Evolutionary conservation across 108 stramenopile species (phyloP).

Genomic region (Cylindrotheca closterium): DNA sequence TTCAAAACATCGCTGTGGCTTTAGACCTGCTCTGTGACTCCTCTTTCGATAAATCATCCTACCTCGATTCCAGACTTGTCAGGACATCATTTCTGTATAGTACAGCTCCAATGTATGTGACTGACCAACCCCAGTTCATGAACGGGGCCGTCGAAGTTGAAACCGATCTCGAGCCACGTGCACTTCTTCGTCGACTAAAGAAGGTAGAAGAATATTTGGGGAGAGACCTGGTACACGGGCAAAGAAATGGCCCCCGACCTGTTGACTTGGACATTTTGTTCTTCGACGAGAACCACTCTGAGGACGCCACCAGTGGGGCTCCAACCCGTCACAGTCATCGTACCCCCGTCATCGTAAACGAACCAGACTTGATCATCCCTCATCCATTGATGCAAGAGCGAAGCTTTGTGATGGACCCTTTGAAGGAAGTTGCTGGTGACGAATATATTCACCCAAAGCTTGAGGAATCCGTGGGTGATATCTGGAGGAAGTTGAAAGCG

Average conservation of each 20-base stretch:
- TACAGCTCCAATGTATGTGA: conserved; percentile 86
- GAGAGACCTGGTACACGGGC: conserved; percentile 43
- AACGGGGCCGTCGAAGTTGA: conserved; percentile 85
- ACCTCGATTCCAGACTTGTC: conserved; percentile 28
- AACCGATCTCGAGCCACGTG: conserved; percentile 52
- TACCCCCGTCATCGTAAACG: conserved; percentile 36
- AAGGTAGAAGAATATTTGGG: conserved; percentile 65
- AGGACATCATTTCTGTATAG: conserved; percentile 76
- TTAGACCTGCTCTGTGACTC: conserved; percentile 41
- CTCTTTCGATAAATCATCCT: neutral
- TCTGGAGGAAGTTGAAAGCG: conserved; percentile 30
- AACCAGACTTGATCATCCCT: conserved; percentile 67
- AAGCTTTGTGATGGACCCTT: conserved; percentile 92
- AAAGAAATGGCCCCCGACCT: conserved; percentile 83
- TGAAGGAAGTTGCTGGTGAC: conserved; percentile 67
- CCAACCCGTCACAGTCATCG: neutral
- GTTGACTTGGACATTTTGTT: conserved; percentile 89
- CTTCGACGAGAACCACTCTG: conserved; percentile 35
- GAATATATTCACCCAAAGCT: conserved; percentile 44
- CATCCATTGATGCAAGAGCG: conserved; percentile 87
- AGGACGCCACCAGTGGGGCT: conserved; percentile 22
- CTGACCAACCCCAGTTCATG: conserved; percentile 81
- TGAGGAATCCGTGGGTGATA: conserved; percentile 41
- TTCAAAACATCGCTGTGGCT: conserved; percentile 53
- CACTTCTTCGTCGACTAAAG: conserved; percentile 61